These are phyloP conservation scores for Symbiodinium natans DNA, from an alignment of 73 alveolate genomes.

Conservation along the genomic window DNA sequence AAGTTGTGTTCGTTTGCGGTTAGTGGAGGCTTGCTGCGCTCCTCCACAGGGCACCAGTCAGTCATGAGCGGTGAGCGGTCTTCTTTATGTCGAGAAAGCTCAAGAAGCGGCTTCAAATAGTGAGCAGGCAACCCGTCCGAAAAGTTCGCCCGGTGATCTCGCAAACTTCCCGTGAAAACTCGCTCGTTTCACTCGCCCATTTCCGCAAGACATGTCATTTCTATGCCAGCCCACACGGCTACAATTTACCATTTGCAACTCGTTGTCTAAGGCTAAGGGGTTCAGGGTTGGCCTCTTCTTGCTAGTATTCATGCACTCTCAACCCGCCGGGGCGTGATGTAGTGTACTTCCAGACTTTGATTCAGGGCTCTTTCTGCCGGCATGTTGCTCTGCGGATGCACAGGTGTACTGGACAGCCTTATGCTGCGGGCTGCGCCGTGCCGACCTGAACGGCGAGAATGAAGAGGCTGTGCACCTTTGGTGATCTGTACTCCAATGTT, in stretches of 20 bases:
- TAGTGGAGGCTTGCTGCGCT: background rate
- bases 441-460: constrained; percentile 43
- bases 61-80: no score
- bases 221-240: no score
- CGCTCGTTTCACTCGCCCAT: background rate
- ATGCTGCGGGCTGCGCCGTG: constrained; percentile 70
- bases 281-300: background rate
- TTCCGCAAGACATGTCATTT: no score
- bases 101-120: no score
- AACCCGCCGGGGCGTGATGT: background rate
- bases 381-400: background rate
- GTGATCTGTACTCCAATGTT: no score
- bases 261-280: no score
- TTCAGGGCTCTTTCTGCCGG: background rate
- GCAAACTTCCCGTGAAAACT: background rate
- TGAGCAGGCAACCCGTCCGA: background rate
- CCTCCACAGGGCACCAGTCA: background rate
- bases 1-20: background rate
- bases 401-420: constrained; percentile 92
- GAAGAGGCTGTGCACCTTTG: constrained; percentile 18
- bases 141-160: background rate
- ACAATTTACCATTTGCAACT: no score
- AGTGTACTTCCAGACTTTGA: background rate
- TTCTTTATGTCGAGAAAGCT: no score
- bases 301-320: background rate